These are phyloP conservation scores for Cladosporium cucumerinum DNA, from an alignment of 2,329 filamentous ascomycete species.

Conservation along the genomic window DNA sequence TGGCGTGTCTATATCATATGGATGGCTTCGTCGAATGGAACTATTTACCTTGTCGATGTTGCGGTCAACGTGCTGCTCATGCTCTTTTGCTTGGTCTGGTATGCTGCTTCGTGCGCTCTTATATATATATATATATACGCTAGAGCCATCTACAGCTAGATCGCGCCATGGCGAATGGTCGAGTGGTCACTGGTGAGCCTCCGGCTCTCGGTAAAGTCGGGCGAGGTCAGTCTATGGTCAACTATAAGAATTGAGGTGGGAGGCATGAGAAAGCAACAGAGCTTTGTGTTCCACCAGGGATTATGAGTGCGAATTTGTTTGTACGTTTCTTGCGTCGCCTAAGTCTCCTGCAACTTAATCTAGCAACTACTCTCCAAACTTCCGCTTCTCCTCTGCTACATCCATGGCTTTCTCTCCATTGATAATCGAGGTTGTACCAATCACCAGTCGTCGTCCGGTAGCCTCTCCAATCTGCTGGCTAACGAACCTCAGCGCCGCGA, in stretches of 20 bases:
- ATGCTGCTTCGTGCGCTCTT: too few relatives aligned
- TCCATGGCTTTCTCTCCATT: slow-evolving; percentile 88
- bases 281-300: too few relatives aligned
- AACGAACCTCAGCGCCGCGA: slow-evolving; percentile 88
- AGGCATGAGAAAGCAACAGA: not conserved
- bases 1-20: too few relatives aligned
- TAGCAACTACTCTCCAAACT: slow-evolving; percentile 24
- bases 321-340: not conserved
- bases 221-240: not conserved
- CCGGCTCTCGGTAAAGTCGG: not conserved
- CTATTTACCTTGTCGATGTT: too few relatives aligned
- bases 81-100: too few relatives aligned
- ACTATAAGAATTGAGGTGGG: not conserved
- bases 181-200: not conserved
- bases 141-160: not conserved
- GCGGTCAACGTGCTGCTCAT: too few relatives aligned
- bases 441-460: slow-evolving; percentile 73
- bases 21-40: too few relatives aligned
- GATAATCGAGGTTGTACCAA: slow-evolving; percentile 88
- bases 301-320: not conserved
- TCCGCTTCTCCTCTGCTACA: slow-evolving; percentile 42
- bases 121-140: too few relatives aligned
- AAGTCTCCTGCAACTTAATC: not conserved
- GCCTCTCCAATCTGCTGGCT: slow-evolving; percentile 65
- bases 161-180: not conserved